Evolutionary conservation across 2,329 filamentous ascomycete species (phyloP).

Genomic region (Orbilia brochopaga): DNA sequence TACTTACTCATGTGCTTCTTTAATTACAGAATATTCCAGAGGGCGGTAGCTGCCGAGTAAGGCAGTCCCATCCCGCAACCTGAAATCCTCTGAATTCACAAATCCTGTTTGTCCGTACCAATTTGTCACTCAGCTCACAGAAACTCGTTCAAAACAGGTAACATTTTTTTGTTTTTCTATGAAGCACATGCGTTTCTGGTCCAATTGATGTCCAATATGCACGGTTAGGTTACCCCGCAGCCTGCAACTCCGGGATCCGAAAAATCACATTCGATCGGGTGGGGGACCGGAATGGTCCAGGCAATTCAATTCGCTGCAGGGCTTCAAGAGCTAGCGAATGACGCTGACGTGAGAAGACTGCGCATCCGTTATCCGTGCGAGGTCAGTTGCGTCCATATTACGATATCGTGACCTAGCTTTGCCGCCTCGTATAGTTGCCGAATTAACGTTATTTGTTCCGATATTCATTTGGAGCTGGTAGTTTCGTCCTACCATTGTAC

Average conservation of each 20-base stretch:
- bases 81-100: no score
- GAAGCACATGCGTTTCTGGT: no score
- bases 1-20: no score
- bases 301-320: background rate
- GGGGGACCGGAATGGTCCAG: background rate
- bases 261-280: background rate
- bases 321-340: no score
- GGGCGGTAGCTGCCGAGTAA: no score
- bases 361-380: background rate
- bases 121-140: no score
- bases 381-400: background rate
- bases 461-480: background rate
- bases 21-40: no score
- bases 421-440: background rate
- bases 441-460: background rate
- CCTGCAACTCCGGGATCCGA: conserved; percentile 5
- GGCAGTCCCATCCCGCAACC: no score
- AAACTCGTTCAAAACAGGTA: no score
- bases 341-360: no score
- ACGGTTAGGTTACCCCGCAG: background rate
- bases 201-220: background rate
- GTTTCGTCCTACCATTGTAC: background rate
- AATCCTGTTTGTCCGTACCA: no score
- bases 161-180: no score
- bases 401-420: background rate